Evolutionary conservation across 371 early-diverging fungal species (phyloP).

Genomic region (Syncephalastrum monosporum): DNA sequence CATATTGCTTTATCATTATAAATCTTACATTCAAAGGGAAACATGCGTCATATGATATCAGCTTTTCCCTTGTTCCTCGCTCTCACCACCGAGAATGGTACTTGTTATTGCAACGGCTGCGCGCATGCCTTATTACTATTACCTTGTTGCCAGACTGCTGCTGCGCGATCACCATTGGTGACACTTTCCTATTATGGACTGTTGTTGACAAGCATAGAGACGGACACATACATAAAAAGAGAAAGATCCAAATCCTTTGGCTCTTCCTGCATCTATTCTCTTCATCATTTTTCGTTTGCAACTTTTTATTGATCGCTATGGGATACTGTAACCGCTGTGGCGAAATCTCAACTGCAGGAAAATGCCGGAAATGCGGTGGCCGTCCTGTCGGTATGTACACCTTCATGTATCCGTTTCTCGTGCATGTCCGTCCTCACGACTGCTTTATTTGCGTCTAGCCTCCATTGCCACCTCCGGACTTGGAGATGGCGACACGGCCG

Average conservation of each 20-base stretch:
- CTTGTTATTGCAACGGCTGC: too few relatives aligned
- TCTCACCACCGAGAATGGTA: too few relatives aligned
- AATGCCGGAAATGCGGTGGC: constrained; percentile 61
- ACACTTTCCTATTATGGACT: constrained; percentile 6
- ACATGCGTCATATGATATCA: too few relatives aligned
- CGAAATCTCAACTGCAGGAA: constrained; percentile 49
- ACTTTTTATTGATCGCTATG: constrained; percentile 31
- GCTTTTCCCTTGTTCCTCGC: too few relatives aligned
- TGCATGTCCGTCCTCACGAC: neutral
- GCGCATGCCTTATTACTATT: too few relatives aligned
- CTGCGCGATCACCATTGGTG: constrained; percentile 2
- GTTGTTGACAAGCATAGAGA: constrained; percentile 7
- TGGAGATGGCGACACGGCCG: constrained; percentile 22
- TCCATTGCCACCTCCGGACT: constrained; percentile 47
- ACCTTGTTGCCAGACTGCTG: too few relatives aligned
- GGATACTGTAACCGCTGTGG: constrained; percentile 64
- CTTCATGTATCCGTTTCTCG: neutral
- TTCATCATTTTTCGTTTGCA: constrained; percentile 11
- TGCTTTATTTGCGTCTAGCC: constrained; percentile 16
- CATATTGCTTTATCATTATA: too few relatives aligned
- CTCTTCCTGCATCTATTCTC: neutral
- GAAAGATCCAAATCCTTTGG: too few relatives aligned
- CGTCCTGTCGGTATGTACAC: constrained; percentile 50
- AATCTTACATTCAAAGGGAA: too few relatives aligned
- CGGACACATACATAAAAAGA: too few relatives aligned